Evolutionary conservation across 352 stramenopile species (phyloP), one percentile per base, ranked within the genome.

Genomic region (Pythium dissimile): DNA sequence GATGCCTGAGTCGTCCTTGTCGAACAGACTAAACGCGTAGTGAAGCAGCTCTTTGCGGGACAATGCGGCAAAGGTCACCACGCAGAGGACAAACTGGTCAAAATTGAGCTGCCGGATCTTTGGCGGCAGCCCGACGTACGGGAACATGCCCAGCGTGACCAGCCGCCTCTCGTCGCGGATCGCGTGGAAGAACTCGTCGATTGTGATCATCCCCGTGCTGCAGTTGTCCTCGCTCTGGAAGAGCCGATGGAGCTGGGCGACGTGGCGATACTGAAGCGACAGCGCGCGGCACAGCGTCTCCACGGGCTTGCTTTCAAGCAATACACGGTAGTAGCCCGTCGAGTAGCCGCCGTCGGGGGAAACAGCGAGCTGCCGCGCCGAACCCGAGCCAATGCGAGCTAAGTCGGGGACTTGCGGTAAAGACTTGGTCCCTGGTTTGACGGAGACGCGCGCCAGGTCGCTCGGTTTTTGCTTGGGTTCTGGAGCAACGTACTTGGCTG

Each of bases 1-100:
- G 31, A 74, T 71, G 5, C 80, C 80, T 4, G 80, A 89, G 10
- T 72, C 68, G 49, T 89, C 77, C 8, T 75, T 64, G 48, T 89
- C 80, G 42, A 87, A 89, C 18, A 88, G 62, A 10, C 62, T 72
- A 62, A 89, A 89, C n/a, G 75, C 77, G 41, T 84, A 89, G 31
- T 83, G 65, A 5, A 88, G 46, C 8, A 89, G 43, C 35, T 89
- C 80, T 8, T 59, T 69, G 1, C 72, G 78, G 9, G 77, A 76
- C 24, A 79, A 67, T 18, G 69, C 57, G 0, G 80, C 66, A 20
- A 89, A 67, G 1, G 75, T 86, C 4, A 68, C 72, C 37, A 83
- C 61, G 35, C 73, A 88, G 7, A 80, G 21, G 31, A 88, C 72
- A 30, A 87, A 89, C 20, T 87, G 64, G 50, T 89, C 77, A 18